These are phyloP conservation scores for Fraxinus quadrangulata DNA, from an alignment of 257 asterid genomes.

Conservation along the genomic window DNA sequence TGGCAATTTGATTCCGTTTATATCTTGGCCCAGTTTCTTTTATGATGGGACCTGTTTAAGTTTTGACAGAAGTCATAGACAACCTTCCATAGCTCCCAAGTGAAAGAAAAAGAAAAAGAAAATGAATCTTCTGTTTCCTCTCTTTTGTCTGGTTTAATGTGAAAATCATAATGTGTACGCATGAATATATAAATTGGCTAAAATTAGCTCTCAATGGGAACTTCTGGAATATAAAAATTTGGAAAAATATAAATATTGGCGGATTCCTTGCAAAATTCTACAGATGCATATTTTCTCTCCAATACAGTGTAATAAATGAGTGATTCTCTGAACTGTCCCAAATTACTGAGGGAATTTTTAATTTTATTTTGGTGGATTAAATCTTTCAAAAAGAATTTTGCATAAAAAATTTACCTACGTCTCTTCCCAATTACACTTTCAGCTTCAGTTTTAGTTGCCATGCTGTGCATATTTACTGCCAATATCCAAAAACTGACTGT, in stretches of 20 bases:
- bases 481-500: too few species aligned
- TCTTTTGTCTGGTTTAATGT: neutral
- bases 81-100: too few species aligned
- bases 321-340: neutral
- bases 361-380: neutral
- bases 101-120: too few species aligned
- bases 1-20: neutral
- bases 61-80: too few species aligned
- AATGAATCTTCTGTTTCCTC: neutral
- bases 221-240: neutral
- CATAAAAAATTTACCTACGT: too few species aligned
- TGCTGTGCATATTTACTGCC: neutral
- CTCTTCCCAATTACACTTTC: neutral
- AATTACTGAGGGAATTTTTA: neutral
- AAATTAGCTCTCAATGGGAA: slow-evolving; percentile 3
- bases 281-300: neutral
- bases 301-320: neutral
- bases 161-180: neutral
- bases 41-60: neutral
- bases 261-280: neutral
- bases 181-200: neutral
- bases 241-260: neutral
- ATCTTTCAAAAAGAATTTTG: neutral
- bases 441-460: neutral
- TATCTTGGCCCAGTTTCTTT: neutral